These are phyloP conservation scores for Tritrichomonas musculus DNA, from an alignment of 208 protist genomes.

Conservation along the genomic window DNA sequence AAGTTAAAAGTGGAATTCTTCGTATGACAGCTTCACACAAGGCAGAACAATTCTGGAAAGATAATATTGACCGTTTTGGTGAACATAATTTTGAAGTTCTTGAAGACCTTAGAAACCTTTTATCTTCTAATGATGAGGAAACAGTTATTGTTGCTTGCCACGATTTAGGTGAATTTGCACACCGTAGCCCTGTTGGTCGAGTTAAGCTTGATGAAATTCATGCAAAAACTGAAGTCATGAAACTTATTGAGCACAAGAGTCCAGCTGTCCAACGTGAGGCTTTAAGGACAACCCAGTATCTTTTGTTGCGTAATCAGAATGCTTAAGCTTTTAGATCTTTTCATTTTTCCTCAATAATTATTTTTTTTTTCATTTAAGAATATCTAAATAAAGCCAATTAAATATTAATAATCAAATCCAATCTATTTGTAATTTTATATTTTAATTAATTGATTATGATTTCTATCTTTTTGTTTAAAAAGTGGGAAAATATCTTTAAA, in stretches of 20 bases:
- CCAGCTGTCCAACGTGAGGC: background rate
- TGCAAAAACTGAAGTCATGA: background rate
- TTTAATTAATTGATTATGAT: too few relatives aligned
- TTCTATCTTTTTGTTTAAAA: too few relatives aligned
- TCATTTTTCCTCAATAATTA: too few relatives aligned
- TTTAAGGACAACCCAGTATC: background rate
- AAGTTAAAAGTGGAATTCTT: background rate
- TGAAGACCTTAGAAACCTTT: background rate
- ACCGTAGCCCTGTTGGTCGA: background rate
- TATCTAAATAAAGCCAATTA: too few relatives aligned
- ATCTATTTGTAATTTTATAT: too few relatives aligned
- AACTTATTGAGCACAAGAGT: background rate
- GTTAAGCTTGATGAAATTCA: background rate
- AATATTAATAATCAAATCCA: too few relatives aligned
- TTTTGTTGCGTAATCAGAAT: background rate
- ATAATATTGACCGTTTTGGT: constrained; percentile 1
- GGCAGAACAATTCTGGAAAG: constrained; percentile 18
- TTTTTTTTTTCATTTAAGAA: too few relatives aligned
- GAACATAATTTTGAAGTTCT: background rate
- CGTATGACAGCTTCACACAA: background rate
- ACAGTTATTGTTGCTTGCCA: constrained; percentile 18
- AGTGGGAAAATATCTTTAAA: too few relatives aligned
- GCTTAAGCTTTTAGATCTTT: too few relatives aligned
- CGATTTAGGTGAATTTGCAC: background rate
- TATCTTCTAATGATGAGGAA: constrained; percentile 5